A percentile compares a stretch with the other conserved stretches of the same genome.
These are phyloP conservation scores for Aspergillus bombycis DNA, from an alignment of 2,329 filamentous ascomycete species.

Conservation along the genomic window DNA sequence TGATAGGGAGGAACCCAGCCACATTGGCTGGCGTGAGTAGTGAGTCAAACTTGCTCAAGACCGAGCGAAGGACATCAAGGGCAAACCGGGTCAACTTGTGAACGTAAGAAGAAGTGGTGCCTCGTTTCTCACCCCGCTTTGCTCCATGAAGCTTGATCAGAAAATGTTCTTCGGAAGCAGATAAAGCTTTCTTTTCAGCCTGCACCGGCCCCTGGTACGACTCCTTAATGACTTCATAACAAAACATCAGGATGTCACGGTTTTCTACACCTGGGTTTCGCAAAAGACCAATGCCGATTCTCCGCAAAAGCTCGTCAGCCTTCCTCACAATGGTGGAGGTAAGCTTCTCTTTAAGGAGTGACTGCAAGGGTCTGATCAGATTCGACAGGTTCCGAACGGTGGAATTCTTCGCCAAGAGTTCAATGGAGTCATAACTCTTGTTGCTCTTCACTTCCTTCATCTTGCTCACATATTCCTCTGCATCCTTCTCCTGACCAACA, in stretches of 20 bases:
- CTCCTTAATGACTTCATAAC: conserved; percentile 89
- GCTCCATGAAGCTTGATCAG: conserved; percentile 76
- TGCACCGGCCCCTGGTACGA: conserved; percentile 70
- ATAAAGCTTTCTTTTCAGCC: conserved; percentile 28
- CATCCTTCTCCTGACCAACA: conserved; percentile 93
- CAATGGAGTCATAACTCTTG: conserved; percentile 98
- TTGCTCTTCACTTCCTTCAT: conserved; percentile 98
- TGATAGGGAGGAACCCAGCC: conserved; percentile 80
- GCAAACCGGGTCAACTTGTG: conserved; percentile 89
- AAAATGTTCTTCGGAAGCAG: conserved; percentile 58
- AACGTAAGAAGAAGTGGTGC: conserved; percentile 74
- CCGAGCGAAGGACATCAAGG: conserved; percentile 79
- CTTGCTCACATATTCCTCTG: conserved; percentile 89
- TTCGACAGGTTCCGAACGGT: conserved; percentile 74
- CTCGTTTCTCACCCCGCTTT: conserved; percentile 72
- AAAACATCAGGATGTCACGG: conserved; percentile 86
- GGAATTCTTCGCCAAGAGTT: conserved; percentile 81
- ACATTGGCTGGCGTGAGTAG: conserved; percentile 80
- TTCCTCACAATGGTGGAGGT: conserved; percentile 82
- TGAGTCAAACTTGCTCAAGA: conserved; percentile 83
- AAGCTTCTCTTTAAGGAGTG: conserved; percentile 80
- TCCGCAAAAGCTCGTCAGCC: conserved; percentile 82
- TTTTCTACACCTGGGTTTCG: conserved; percentile 79
- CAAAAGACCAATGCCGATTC: conserved; percentile 80
- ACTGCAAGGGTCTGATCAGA: conserved; percentile 76